These are phyloP conservation scores for Neonectria faginata DNA, from an alignment of 2,329 filamentous ascomycete genomes.

Conservation along the genomic window DNA sequence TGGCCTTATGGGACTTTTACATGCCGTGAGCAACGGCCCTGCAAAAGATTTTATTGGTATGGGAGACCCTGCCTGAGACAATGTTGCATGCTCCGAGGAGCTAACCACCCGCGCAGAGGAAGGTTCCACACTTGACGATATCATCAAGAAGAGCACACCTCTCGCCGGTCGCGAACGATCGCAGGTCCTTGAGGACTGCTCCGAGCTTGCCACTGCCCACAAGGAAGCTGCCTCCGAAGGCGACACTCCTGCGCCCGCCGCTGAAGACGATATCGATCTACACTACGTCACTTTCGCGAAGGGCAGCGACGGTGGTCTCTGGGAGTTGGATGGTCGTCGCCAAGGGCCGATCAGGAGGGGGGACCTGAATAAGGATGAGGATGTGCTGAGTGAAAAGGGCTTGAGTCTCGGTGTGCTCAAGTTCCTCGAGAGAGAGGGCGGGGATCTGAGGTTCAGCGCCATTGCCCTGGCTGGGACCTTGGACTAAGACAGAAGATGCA, in stretches of 20 bases:
- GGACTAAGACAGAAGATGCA: slow-evolving; percentile 51
- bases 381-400: slow-evolving; percentile 80
- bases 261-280: slow-evolving; percentile 86
- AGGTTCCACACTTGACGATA: slow-evolving; percentile 68
- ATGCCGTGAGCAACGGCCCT: slow-evolving; percentile 82
- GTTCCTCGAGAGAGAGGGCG: slow-evolving; percentile 67
- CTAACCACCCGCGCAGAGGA: slow-evolving; percentile 50
- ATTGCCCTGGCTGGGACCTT: slow-evolving; percentile 65
- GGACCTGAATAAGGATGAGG: slow-evolving; percentile 68
- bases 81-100: neutral
- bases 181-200: slow-evolving; percentile 79
- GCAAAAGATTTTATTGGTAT: slow-evolving; percentile 71
- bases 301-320: slow-evolving; percentile 70
- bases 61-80: slow-evolving; percentile 42
- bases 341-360: slow-evolving; percentile 70
- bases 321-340: slow-evolving; percentile 70
- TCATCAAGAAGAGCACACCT: slow-evolving; percentile 78
- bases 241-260: slow-evolving; percentile 81
- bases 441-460: slow-evolving; percentile 69
- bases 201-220: slow-evolving; percentile 82
- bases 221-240: slow-evolving; percentile 80
- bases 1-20: slow-evolving; percentile 88
- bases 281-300: slow-evolving; percentile 98
- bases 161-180: slow-evolving; percentile 75
- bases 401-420: slow-evolving; percentile 74